A percentile compares a stretch with the other conserved stretches of the same genome.
Conservation (phyloP, 2,329 filamentous ascomycete genomes). For the Talaromyces sp. region DNA sequence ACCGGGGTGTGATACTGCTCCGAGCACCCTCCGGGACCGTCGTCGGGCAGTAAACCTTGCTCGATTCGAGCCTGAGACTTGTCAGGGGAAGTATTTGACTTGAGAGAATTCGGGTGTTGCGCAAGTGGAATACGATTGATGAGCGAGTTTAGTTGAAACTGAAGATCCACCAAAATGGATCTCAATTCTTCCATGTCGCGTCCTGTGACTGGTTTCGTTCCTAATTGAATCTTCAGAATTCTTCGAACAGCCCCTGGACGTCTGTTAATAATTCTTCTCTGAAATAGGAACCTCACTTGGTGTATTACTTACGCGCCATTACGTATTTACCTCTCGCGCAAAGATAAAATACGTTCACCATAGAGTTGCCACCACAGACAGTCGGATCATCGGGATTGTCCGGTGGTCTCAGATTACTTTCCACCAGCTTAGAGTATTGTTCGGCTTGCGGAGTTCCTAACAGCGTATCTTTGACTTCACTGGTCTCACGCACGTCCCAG, state of each 20-base stretch:
- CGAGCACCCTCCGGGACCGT: slow-evolving; percentile 31
- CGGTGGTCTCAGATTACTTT: slow-evolving; percentile 27
- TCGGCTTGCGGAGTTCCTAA: slow-evolving; percentile 35
- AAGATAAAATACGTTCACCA: slow-evolving; percentile 42
- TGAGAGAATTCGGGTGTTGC: slow-evolving; percentile 15
- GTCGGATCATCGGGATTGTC: slow-evolving; percentile 41
- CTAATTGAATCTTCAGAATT: slow-evolving; percentile 42
- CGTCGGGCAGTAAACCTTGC: slow-evolving; percentile 29
- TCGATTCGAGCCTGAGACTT: slow-evolving; percentile 24
- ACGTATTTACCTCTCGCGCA: slow-evolving; percentile 42
- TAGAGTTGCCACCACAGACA: slow-evolving; percentile 37
- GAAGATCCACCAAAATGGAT: slow-evolving; percentile 38
- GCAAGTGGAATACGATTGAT: slow-evolving; percentile 40
- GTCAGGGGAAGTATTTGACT: slow-evolving; percentile 15
- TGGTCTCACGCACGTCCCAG: slow-evolving; percentile 45
- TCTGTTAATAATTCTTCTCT: slow-evolving; percentile 9
- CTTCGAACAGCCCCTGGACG: slow-evolving; percentile 36
- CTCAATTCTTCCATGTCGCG: slow-evolving; percentile 43
- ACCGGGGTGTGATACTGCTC: slow-evolving; percentile 43
- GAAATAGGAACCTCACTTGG: background rate
- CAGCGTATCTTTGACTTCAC: slow-evolving; percentile 44
- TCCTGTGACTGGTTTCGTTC: slow-evolving; percentile 40
- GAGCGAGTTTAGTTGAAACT: slow-evolving; percentile 39
- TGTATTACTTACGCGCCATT: slow-evolving; percentile 37
- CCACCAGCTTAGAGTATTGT: slow-evolving; percentile 33